A percentile compares a stretch with the other conserved stretches of the same genome.
Conservation (phyloP, 768 basidiomycete species). For the Dictyophora rubrovolvata region DNA sequence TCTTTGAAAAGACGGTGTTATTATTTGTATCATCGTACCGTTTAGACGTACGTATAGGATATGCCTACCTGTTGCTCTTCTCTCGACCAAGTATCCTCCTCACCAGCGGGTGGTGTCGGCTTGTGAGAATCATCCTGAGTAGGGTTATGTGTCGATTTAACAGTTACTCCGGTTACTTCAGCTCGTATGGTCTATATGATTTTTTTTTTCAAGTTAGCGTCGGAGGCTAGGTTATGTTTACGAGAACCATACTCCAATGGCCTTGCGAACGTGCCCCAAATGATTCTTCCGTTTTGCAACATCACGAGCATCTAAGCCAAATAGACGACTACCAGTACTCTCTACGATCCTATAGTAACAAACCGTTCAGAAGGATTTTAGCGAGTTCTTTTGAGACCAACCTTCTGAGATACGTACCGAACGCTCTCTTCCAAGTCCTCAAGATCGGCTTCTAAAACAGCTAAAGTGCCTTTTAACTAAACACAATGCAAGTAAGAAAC, state of each 20-base stretch:
- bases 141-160: slow-evolving; percentile 2
- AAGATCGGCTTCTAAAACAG: slow-evolving; percentile 73
- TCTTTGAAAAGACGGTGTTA: slow-evolving; percentile 30
- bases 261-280: slow-evolving; percentile 59
- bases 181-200: slow-evolving; percentile 57
- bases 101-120: slow-evolving; percentile 34
- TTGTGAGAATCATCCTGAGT: background rate
- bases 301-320: slow-evolving; percentile 72
- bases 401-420: slow-evolving; percentile 37
- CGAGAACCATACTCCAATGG: slow-evolving; percentile 61
- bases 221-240: background rate
- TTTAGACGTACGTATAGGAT: background rate
- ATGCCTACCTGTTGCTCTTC: slow-evolving; percentile 74
- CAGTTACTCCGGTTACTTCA: slow-evolving; percentile 31
- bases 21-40: background rate
- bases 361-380: background rate
- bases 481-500: background rate
- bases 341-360: slow-evolving; percentile 71
- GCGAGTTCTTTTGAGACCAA: background rate
- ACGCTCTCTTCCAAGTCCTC: slow-evolving; percentile 95
- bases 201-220: background rate
- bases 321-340: slow-evolving; percentile 69
- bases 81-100: slow-evolving; percentile 70
- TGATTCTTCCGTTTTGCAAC: slow-evolving; percentile 68
- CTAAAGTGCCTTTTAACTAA: slow-evolving; percentile 68